Evolutionary conservation across 1,284 basidiomycete species (phyloP), one percentile per base, ranked within the genome.

Genomic region (Pyrrhoderma noxium): DNA sequence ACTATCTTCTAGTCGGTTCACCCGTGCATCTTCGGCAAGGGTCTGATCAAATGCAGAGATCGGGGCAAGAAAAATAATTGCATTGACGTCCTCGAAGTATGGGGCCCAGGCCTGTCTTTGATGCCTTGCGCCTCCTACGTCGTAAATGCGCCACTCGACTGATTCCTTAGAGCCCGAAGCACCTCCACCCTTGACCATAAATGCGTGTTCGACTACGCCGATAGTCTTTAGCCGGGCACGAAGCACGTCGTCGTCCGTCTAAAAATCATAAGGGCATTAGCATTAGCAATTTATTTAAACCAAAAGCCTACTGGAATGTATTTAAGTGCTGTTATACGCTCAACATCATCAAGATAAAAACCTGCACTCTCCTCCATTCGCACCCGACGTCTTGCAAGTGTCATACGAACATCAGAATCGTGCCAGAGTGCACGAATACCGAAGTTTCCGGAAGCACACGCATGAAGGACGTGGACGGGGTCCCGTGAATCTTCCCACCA

Each of bases 401-500:
- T 70, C 59, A 73, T 69, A 56, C 70, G 71, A 48, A 90, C 85
- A 54, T 68, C 71, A 18, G 70, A 61, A 63, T 89, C 86, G 58
- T 71, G 70, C 87, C 87, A 90, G 39, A 90, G 71, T 56, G 82
- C 76, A 55, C 72, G 60, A 79, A 90, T 89, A 43, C 72, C 70
- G 45, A 73, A 71, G 19, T 55, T 45, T 9, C 49, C 53, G 19
- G 13, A 11, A 8, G 76, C 75, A 62, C 77, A 84, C 14, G 75
- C 72, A 59, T 81, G 71, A 22, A 90, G 67, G 44, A 76, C 64
- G 62, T 88, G 84, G 47, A 86, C 84, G 27, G 85, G 86, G 63
- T 89, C 86, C 18, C 78, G 73, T 36, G 83, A 85, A 68, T 89
- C 84, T 64, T 87, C 85, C 85, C 85, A 89, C 85, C 85, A 88